Evolutionary conservation across 495 filamentous ascomycete genomes (phyloP).

Genomic region (Hyaloscypha finlandica): DNA sequence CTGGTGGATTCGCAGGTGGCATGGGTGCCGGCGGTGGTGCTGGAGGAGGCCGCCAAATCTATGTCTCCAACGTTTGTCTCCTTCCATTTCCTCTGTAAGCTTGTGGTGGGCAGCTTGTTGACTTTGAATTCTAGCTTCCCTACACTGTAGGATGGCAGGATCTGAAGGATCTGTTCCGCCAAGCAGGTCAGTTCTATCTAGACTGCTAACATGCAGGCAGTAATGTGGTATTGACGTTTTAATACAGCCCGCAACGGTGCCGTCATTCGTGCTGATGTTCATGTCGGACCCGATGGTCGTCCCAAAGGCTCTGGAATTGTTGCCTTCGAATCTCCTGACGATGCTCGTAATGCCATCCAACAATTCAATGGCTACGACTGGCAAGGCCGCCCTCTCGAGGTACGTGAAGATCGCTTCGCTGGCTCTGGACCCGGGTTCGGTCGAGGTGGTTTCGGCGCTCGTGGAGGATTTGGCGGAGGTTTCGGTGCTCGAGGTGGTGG

Average conservation of each 20-base stretch:
- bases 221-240: constrained; percentile 27
- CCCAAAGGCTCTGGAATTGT: constrained; percentile 97
- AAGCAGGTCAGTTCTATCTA: constrained; percentile 72
- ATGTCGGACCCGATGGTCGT: constrained; percentile 86
- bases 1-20: constrained; percentile 42
- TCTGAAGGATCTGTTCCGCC: constrained; percentile 97
- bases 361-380: constrained; percentile 99
- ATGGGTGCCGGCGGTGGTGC: constrained; percentile 45
- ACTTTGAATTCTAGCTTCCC: constrained; percentile 67
- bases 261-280: constrained; percentile 95
- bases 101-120: constrained; percentile 25
- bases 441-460: constrained; percentile 49
- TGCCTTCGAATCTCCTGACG: constrained; percentile 90
- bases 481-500: constrained; percentile 44
- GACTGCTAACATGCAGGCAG: constrained; percentile 30
- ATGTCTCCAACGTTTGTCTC: constrained; percentile 93
- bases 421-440: constrained; percentile 53
- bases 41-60: constrained; percentile 81
- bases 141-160: constrained; percentile 99
- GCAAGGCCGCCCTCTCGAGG: constrained; percentile 91
- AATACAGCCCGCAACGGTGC: constrained; percentile 63
- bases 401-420: constrained; percentile 95
- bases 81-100: constrained; percentile 33
- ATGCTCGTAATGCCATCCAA: constrained; percentile 91
- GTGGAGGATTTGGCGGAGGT: constrained; percentile 54